Conservation (phyloP, 352 stramenopile species). For the Globisporangium spinosum region DNA sequence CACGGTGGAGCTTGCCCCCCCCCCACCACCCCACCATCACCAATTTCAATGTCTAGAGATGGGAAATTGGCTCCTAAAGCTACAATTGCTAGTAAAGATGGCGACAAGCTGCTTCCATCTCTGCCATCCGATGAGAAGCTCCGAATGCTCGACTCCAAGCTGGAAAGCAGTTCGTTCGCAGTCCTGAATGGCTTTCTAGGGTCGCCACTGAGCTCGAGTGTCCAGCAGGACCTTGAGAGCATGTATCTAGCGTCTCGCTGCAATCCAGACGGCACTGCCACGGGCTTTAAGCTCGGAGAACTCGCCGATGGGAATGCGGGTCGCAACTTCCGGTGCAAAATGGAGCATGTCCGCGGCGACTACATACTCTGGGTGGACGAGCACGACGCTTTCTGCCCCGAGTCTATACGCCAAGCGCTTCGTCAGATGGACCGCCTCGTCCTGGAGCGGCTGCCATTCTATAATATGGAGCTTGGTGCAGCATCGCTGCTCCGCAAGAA, state of each 20-base stretch:
- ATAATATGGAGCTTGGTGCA: conserved; percentile 26
- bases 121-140: conserved; percentile 23
- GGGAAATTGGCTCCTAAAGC: background rate
- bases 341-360: conserved; percentile 44
- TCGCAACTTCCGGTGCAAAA: conserved; percentile 41
- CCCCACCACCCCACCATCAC: conserved; percentile 6
- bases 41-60: background rate
- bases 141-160: conserved; percentile 4
- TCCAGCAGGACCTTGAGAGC: conserved; percentile 21
- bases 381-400: conserved; percentile 30
- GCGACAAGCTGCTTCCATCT: conserved; percentile 24
- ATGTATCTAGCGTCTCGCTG: conserved; percentile 22
- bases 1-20: background rate
- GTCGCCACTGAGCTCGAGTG: conserved; percentile 6
- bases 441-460: conserved; percentile 24
- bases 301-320: conserved; percentile 45
- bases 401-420: conserved; percentile 21
- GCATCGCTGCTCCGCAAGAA: conserved; percentile 37
- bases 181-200: conserved; percentile 38
- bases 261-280: background rate
- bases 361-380: conserved; percentile 50
- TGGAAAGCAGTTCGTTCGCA: conserved; percentile 25
- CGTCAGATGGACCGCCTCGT: conserved; percentile 40
- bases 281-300: conserved; percentile 28
- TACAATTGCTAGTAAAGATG: background rate